Evolutionary conservation across 2,329 filamentous ascomycete species (phyloP).

Genomic region (Cephalotrichum gorgonifer): DNA sequence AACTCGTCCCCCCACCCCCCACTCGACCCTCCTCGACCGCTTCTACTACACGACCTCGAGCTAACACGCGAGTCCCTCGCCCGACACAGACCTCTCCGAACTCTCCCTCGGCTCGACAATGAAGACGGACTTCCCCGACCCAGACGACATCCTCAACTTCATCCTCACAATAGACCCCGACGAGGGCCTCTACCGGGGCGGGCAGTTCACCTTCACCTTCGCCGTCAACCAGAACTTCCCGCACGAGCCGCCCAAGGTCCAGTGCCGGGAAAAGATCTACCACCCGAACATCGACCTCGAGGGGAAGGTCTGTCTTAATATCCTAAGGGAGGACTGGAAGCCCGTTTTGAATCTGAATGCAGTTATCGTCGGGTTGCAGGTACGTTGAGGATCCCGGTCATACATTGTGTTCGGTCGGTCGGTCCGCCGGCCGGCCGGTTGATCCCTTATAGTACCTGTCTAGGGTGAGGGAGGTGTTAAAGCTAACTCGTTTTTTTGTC

Average conservation of each 20-base stretch:
- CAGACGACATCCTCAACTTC: conserved; percentile 81
- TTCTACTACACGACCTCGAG: background rate
- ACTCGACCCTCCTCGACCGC: background rate
- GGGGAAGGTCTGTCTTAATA: conserved; percentile 96
- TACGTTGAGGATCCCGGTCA: conserved; percentile 24
- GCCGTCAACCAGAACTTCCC: conserved; percentile 91
- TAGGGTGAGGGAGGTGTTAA: too few relatives aligned
- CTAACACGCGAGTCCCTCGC: background rate
- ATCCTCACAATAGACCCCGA: conserved; percentile 72
- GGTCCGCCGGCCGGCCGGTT: too few relatives aligned
- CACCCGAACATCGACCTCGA: conserved; percentile 98
- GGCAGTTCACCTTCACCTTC: conserved; percentile 83
- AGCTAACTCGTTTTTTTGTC: too few relatives aligned
- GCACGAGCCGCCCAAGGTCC: conserved; percentile 95
- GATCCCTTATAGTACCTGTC: too few relatives aligned
- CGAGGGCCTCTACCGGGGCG: conserved; percentile 81
- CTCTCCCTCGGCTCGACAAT: conserved; percentile 70
- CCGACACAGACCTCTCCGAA: conserved; percentile 61
- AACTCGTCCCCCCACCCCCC: background rate
- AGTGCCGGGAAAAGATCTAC: conserved; percentile 96
- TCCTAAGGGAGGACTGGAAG: conserved; percentile 97
- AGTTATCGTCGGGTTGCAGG: conserved; percentile 87
- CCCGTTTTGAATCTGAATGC: conserved; percentile 94
- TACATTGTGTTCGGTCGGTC: too few relatives aligned
- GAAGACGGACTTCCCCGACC: conserved; percentile 71